Evolutionary conservation across 805 yeast species (phyloP).

Genomic region (Kodamaea fukazawae): DNA sequence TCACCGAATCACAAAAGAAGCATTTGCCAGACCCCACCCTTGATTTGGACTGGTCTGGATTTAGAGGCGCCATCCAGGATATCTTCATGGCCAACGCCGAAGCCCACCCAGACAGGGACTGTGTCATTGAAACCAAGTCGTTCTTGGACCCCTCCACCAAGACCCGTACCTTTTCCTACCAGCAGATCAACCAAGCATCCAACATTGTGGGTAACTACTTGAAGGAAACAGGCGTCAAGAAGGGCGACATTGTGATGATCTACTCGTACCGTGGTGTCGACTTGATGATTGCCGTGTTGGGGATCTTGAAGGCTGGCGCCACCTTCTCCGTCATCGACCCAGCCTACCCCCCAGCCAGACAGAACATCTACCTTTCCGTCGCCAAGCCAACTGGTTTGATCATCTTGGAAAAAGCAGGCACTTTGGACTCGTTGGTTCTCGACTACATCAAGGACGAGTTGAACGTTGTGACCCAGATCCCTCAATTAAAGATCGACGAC

Average conservation of each 20-base stretch:
- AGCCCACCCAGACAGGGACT: conserved; percentile 77
- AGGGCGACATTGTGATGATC: conserved; percentile 96
- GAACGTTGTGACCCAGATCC: conserved; percentile 68
- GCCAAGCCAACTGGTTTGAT: conserved; percentile 92
- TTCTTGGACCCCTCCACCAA: conserved; percentile 50
- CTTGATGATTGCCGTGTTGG: conserved; percentile 94
- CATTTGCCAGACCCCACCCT: conserved; percentile 83
- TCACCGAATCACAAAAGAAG: conserved; percentile 61
- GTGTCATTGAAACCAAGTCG: conserved; percentile 90
- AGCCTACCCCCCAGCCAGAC: conserved; percentile 98
- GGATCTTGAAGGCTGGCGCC: conserved; percentile 97
- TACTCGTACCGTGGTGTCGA: conserved; percentile 98
- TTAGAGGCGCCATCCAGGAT: conserved; percentile 95
- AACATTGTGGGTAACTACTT: conserved; percentile 90
- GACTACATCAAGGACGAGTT: conserved; percentile 74
- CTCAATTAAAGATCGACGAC: conserved; percentile 72
- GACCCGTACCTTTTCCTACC: conserved; percentile 76
- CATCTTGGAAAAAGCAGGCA: conserved; percentile 88
- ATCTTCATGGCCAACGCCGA: conserved; percentile 87
- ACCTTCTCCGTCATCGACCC: conserved; percentile 98
- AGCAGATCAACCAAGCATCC: conserved; percentile 88
- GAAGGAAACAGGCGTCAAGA: conserved; percentile 71
- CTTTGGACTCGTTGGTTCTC: conserved; percentile 70
- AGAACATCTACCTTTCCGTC: conserved; percentile 86
- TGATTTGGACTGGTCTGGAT: conserved; percentile 86